Evolutionary conservation across 306 rosid species (phyloP).

Genomic region (Morella rubra): DNA sequence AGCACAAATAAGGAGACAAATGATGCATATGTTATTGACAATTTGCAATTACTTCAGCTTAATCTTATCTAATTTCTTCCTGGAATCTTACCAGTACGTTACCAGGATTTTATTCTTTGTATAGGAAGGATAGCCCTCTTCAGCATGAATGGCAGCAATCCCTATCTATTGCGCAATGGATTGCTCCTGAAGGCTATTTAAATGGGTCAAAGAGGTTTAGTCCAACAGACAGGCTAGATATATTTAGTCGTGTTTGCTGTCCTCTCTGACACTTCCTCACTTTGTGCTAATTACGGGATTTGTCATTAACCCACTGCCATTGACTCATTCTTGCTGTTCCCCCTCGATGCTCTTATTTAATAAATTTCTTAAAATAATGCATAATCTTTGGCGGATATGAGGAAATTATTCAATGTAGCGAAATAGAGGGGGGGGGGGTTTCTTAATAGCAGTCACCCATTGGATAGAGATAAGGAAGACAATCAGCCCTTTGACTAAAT

Average conservation of each 20-base stretch:
- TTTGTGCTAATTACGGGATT: background rate
- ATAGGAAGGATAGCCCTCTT: background rate
- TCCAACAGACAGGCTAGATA: background rate
- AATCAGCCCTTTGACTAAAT: background rate
- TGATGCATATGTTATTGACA: background rate
- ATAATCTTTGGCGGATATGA: no score
- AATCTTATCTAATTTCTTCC: background rate
- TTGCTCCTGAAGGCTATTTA: background rate
- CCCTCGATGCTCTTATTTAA: no score
- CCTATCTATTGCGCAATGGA: background rate
- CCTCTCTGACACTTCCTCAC: background rate
- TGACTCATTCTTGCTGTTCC: background rate
- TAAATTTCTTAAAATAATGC: no score
- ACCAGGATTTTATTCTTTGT: background rate
- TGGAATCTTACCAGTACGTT: background rate
- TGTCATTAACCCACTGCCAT: background rate
- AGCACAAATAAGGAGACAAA: background rate
- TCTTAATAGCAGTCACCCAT: no score
- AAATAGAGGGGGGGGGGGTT: no score
- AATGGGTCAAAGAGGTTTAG: background rate
- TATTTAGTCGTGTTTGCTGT: background rate
- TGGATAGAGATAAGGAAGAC: background rate
- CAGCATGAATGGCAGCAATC: background rate
- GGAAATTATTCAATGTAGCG: no score
- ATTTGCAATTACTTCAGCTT: background rate